phyloP scores from a whole-genome alignment of 2,329 filamentous ascomycete genomes.

The Colletotrichum sansevieriae region DNA sequence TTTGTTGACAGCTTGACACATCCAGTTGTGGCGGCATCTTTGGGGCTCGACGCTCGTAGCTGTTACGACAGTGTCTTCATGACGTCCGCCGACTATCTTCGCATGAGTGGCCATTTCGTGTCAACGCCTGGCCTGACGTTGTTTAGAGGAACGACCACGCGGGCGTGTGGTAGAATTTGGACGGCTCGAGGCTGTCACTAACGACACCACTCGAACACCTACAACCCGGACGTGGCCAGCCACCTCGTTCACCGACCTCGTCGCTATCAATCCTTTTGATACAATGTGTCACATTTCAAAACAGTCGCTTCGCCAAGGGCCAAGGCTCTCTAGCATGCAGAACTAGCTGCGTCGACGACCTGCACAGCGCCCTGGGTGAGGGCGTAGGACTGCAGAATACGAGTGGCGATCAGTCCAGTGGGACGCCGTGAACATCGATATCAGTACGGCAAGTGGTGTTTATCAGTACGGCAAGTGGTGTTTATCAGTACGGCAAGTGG shows the following conservation, averaged over 20 bases:
- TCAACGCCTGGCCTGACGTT: not conserved
- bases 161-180: slow-evolving; percentile 10
- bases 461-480: slow-evolving; percentile 6
- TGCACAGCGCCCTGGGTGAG: slow-evolving; percentile 25
- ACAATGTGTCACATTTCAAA: slow-evolving; percentile 20
- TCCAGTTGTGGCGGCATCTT: slow-evolving; percentile 9
- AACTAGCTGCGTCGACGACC: slow-evolving; percentile 31
- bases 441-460: slow-evolving; percentile 23
- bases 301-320: slow-evolving; percentile 19
- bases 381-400: slow-evolving; percentile 37
- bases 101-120: not conserved
- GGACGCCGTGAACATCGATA: slow-evolving; percentile 29
- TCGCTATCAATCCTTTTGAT: not conserved
- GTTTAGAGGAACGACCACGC: slow-evolving; percentile 7
- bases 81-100: not conserved
- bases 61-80: not conserved
- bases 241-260: slow-evolving; percentile 17
- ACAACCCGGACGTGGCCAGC: slow-evolving; percentile 24
- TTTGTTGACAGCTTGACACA: slow-evolving; percentile 26
- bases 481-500: slow-evolving; percentile 16
- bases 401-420: slow-evolving; percentile 39
- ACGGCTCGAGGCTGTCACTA: slow-evolving; percentile 9
- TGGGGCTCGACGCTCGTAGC: not conserved
- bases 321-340: slow-evolving; percentile 26
- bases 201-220: slow-evolving; percentile 8